Percentiles rank a stretch among this genome's conserved stretches.
Conservation (phyloP, 805 yeast species). For the Saturnispora quitensis region DNA sequence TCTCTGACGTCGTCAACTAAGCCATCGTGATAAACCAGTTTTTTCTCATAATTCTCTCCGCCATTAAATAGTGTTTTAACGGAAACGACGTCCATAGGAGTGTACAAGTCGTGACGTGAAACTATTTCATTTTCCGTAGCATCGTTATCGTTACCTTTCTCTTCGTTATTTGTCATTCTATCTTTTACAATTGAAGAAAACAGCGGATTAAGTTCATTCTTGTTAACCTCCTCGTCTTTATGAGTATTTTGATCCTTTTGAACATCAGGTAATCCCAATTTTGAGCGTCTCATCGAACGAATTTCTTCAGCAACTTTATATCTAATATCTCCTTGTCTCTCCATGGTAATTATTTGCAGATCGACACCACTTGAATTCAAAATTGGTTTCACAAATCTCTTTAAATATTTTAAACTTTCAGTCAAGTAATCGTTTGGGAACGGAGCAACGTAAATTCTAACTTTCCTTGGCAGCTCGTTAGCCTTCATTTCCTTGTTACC, state of each 20-base stretch:
- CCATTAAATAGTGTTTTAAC: constrained; percentile 29
- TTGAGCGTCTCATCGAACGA: constrained; percentile 53
- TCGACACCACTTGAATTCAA: constrained; percentile 79
- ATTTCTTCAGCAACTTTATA: constrained; percentile 72
- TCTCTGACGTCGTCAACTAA: constrained; percentile 33
- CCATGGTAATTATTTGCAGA: constrained; percentile 66
- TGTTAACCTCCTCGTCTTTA: not conserved
- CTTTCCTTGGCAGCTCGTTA: constrained; percentile 56
- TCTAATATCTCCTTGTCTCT: constrained; percentile 85
- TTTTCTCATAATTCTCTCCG: constrained; percentile 5
- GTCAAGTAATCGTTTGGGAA: constrained; percentile 90
- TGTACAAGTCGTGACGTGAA: constrained; percentile 30
- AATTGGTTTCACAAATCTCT: constrained; percentile 77
- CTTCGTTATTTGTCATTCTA: not conserved
- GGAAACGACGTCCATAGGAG: constrained; percentile 46
- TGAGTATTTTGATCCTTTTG: constrained; percentile 4
- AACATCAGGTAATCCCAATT: constrained; percentile 20
- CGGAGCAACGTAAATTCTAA: constrained; percentile 85
- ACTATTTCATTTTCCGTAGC: constrained; percentile 19
- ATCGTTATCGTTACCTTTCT: not conserved
- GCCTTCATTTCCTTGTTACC: constrained; percentile 26
- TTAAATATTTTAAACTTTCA: constrained; percentile 61
- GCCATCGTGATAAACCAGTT: constrained; percentile 35
- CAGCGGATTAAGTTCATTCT: constrained; percentile 5
- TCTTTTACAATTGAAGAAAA: constrained; percentile 7